A percentile compares a stretch with the other conserved stretches of the same genome.
Conservation (phyloP, 2,329 filamentous ascomycete genomes). For the Zasmidium citrigriseum region DNA sequence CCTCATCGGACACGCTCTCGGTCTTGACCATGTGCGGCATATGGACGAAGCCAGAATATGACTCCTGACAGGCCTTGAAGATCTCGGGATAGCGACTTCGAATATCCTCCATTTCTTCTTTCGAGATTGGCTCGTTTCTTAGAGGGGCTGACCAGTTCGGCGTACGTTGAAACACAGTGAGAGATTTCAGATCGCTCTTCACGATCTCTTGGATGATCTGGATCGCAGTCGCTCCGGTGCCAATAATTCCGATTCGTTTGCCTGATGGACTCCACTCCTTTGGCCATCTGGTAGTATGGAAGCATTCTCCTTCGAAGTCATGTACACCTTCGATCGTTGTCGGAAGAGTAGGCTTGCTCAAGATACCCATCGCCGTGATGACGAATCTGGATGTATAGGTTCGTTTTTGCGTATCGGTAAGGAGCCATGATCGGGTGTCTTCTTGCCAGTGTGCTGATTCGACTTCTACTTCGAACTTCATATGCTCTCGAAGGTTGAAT, state of each 20-base stretch:
- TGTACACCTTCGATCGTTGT: slow-evolving; percentile 34
- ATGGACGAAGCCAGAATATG: slow-evolving; percentile 36
- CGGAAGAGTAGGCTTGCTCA: slow-evolving; percentile 36
- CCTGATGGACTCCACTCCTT: slow-evolving; percentile 30
- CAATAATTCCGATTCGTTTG: slow-evolving; percentile 44
- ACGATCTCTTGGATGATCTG: slow-evolving; percentile 37
- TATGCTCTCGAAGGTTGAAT: slow-evolving; percentile 42
- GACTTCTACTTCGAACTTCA: slow-evolving; percentile 45
- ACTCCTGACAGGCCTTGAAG: slow-evolving; percentile 40
- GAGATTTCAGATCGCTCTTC: slow-evolving; percentile 31
- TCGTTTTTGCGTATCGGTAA: slow-evolving; percentile 27
- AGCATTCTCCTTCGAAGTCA: slow-evolving; percentile 39
- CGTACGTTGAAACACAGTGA: slow-evolving; percentile 66
- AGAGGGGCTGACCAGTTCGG: slow-evolving; percentile 53
- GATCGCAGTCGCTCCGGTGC: slow-evolving; percentile 44
- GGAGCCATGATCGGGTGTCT: slow-evolving; percentile 34
- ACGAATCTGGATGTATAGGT: slow-evolving; percentile 40
- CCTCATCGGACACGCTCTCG: slow-evolving; percentile 44
- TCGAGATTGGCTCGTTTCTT: slow-evolving; percentile 26
- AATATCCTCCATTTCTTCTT: slow-evolving; percentile 26
- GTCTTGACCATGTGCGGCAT: slow-evolving; percentile 43
- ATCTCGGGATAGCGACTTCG: slow-evolving; percentile 30
- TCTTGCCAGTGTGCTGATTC: slow-evolving; percentile 39
- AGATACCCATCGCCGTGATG: slow-evolving; percentile 45
- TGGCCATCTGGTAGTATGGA: slow-evolving; percentile 44